Evolutionary conservation across 345 rosid genomes (phyloP).

Genomic region (Eucalyptus leucophloia): DNA sequence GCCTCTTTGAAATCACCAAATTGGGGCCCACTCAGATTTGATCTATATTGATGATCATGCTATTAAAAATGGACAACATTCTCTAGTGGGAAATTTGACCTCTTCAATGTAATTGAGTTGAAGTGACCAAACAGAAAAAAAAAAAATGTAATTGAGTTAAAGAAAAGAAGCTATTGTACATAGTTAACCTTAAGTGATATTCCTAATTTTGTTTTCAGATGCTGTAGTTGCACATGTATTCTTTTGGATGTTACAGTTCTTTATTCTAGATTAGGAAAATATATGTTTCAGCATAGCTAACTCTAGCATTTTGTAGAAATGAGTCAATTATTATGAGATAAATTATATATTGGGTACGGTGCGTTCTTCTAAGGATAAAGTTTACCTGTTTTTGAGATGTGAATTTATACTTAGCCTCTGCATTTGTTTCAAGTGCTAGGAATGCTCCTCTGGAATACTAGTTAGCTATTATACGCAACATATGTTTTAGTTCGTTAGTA

Average conservation of each 20-base stretch:
- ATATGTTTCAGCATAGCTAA: background rate
- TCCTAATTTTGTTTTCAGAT: background rate
- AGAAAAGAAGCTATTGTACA: background rate
- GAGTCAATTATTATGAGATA: background rate
- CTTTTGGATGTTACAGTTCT: background rate
- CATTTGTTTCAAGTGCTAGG: background rate
- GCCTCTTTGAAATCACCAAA: background rate
- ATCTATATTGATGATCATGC: background rate
- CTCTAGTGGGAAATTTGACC: background rate
- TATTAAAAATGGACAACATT: background rate
- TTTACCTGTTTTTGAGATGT: background rate
- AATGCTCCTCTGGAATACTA: too few relatives aligned
- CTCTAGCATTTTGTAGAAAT: background rate
- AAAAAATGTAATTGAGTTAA: background rate
- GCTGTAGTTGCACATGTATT: background rate
- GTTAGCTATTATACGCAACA: background rate
- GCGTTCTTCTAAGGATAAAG: background rate
- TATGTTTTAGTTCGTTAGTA: too few relatives aligned
- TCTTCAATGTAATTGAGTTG: background rate
- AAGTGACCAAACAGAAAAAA: too few relatives aligned
- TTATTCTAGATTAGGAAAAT: background rate
- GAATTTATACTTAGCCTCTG: background rate
- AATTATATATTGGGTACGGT: background rate
- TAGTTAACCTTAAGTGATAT: background rate
- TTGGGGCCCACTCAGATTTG: background rate